Evolutionary conservation across 2,329 filamentous ascomycete genomes (phyloP).

Genomic region (Aureobasidium sp.): DNA sequence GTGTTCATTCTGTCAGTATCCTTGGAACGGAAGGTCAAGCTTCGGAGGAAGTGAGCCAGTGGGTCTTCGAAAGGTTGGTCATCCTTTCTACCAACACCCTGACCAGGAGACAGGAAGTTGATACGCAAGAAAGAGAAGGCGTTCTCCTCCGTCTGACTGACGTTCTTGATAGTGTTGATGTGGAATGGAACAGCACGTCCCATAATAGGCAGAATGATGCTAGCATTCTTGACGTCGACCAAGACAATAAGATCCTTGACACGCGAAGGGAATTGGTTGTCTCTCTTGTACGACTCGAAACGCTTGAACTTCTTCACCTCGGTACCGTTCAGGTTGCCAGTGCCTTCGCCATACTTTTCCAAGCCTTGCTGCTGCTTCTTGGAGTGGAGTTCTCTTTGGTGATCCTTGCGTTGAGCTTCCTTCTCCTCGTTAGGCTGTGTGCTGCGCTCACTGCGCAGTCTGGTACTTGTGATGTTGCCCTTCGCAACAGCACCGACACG

Average conservation of each 20-base stretch:
- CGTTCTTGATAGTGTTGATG: conserved; percentile 97
- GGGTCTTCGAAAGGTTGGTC: conserved; percentile 94
- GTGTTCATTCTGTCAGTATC: conserved; percentile 84
- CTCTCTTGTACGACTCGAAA: conserved; percentile 97
- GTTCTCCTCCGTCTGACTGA: conserved; percentile 92
- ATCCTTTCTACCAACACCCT: conserved; percentile 94
- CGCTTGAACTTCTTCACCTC: conserved; percentile 98
- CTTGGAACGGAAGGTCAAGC: conserved; percentile 87
- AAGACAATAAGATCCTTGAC: conserved; percentile 83
- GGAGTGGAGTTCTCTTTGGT: conserved; percentile 79
- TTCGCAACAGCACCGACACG: conserved; percentile 81
- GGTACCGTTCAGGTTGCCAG: conserved; percentile 76
- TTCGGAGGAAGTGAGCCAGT: conserved; percentile 89
- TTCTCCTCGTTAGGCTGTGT: conserved; percentile 83
- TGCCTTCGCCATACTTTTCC: conserved; percentile 77
- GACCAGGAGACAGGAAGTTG: conserved; percentile 94
- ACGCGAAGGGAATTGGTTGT: conserved; percentile 80
- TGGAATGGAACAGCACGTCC: conserved; percentile 96
- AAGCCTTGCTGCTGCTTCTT: conserved; percentile 90
- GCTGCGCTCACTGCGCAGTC: conserved; percentile 83
- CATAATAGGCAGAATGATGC: conserved; percentile 92
- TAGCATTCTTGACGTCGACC: conserved; percentile 83
- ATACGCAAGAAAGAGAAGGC: conserved; percentile 91
- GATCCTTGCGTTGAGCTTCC: conserved; percentile 77
- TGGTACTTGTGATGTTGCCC: conserved; percentile 91